Evolutionary conservation across 805 yeast genomes (phyloP), one percentile per base, ranked within the genome.

Genomic region (Lachancea quebecensis): DNA sequence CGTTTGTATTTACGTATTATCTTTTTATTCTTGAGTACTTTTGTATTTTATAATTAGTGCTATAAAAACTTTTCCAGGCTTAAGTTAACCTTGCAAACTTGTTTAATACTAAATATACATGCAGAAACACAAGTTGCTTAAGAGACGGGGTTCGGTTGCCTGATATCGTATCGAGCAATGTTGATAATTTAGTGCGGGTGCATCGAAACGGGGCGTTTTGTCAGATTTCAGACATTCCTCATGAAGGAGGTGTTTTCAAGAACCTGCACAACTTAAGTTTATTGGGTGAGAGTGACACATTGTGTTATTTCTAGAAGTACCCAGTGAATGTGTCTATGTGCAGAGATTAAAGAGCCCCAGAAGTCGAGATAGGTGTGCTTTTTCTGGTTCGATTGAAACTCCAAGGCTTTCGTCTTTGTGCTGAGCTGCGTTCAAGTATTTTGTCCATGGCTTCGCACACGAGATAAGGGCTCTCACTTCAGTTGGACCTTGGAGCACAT

Each of bases 261-360:
- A 41, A 18, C 43, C 48, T 54, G 65, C 65, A 58, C 60, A 57
- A 59, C 65, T 60, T 60, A 60, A 60, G 63, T 60, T 60, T 54
- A 55, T 55, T 52, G 56, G 47, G 33, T 14, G 14, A 30, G 33
- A 8, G 51, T 57, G 52, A 44, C 44, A 38, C 37, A 30, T 32
- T 16, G 17, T 16, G 25, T 29, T 30, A 11, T 3, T 14, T 39
- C 41, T 38, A 29, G 28, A 46, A 38, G 50, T 55, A 52, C 51
- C 53, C 56, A 53, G 42, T 51, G 57, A 58, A 63, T 63, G 67
- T 63, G 67, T 63, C 67, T 53, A 49, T 63, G 63, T 61, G 67
- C 66, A 54, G 52, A 63, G 56, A 56, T 43, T 14, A 49, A 52
- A 28, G 11, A 17, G 27, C 28, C 6, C 28, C 27, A 21, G 27